Evolutionary conservation across 345 rosid genomes (phyloP), one percentile per base, ranked within the genome.

Genomic region (Salix udensis): DNA sequence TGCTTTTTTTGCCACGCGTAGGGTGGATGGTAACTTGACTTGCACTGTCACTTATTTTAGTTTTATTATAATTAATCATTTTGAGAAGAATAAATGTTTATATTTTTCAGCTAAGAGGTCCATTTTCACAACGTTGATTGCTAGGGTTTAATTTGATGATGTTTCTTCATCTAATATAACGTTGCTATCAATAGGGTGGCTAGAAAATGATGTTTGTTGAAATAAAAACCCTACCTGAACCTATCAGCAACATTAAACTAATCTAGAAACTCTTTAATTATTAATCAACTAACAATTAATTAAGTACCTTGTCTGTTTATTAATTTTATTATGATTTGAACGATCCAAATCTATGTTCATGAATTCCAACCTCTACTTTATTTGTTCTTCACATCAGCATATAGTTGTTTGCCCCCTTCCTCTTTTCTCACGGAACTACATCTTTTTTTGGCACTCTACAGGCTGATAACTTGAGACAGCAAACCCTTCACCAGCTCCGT

Each of bases 381-480:
- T 44, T 26, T 18, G 12, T 10, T 6, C n/a, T 68, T 16, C n/a
- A 19, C n/a, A 52, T 1, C 19, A 18, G n/a, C 21, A 6, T 6
- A 18, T 52, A 52, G 6, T 34, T 34, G 2, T 52, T 6, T 18
- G 10, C 1, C 23, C 50, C 50, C 58, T 21, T 2, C 1, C 3
- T 55, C 10, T 21, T 9, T 1, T 3, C 12, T 58, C 4, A 23
- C 10, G 28, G 64, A 58, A n/a, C 24, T 24, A 34, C 37, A 34
- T 34, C 1, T 58, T 23, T 36, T 48, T 30, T 52, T 30, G 4
- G 9, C 9, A 65, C 0, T 14, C 8, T 74, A 31, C 75, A 96
- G 98, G 98, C 98, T 69, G 99, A 96, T 86, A 89, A 93, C 82
- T 84, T 96, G 83, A 91, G 99, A 75, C 99, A 96, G 37, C 99